Base-by-base conservation (phyloP, 164 flowering plant species). In the Liquidambar formosana region DNA sequence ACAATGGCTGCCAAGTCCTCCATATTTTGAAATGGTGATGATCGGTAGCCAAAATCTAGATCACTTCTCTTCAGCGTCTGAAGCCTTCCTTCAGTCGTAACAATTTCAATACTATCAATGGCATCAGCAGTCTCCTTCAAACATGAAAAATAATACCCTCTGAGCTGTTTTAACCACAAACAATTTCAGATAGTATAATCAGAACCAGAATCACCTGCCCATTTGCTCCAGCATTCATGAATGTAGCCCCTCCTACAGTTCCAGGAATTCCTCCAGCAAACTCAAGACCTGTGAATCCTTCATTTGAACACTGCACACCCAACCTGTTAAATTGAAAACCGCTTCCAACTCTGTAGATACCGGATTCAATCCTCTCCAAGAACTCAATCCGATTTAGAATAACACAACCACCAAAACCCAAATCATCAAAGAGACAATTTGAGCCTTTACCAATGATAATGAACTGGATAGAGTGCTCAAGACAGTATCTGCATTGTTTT, bases 221-320 rank as follows among this genome's bases (percentile, higher is more conserved):
- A 73, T 80, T 74, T 15, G 85, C 86, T 44, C 90, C 90, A 11
- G 86, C 88, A 75, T 82, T 86, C 88, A 84, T 84, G 57, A 67
- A 86, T 43, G 66, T 66, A 46, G 88, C 88, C 45, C 86, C 84
- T 1, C 88, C 83, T 0, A 83, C 84, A 18, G 84, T 84, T 4
- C 82, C 84, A n/a, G 86, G 88, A 70, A 86, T 71, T 16, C 86
- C 90, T 26, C 72, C 83, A 18, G 86, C 83, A 59, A 86, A 84
- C 73, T 86, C 85, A 43, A 84, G 86, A n/a, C 87, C 84, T 0
- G 78, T 38, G 46, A 79, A 78, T 14, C 85, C 87, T 48, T 80
- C 86, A 45, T 43, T 77, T 18, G 78, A 82, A 43, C 77, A 82
- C 43, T 51, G 72, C 11, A 79, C 51, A 12, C 79, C 87, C 44